Evolutionary conservation across 768 basidiomycete species (phyloP), one percentile per base, ranked within the genome.

Genomic region (Trametes gibbosa): DNA sequence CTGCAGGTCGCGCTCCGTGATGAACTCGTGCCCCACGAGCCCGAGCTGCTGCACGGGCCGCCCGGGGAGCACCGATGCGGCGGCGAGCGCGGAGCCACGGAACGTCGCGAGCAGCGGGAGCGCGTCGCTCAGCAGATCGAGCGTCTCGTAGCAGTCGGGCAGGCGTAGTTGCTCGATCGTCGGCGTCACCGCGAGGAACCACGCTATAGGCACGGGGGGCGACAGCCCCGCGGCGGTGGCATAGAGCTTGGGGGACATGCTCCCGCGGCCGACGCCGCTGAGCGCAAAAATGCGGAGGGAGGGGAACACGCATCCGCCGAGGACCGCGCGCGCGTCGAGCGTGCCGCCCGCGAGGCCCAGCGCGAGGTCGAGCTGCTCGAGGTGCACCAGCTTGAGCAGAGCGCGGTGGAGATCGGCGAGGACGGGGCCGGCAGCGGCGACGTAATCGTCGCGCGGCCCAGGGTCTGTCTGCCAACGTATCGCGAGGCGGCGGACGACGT

Each of bases 61-160:
- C 19, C 84, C 84, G 5, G 85, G 86, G 52, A 87, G 78, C 47
- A 87, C 65, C 17, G 75, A 71, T 47, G 84, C 84, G 2, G 85
- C 85, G n/a, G 81, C 76, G 66, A 77, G 76, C 56, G 84, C 78
- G 34, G 79, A 77, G 58, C 86, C 86, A 55, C 84, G 82, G 77
- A 86, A 87, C 51, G 77, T 77, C 13, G 75, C 64, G 23, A 89
- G 77, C 47, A 61, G 62, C 5, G 82, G 81, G 19, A 87, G 73
- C 52, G 80, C 78, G 55, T 66, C 55, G n/a, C 76, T 65, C 7
- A 75, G 71, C 27, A 84, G 72, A 52, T 66, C 59, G 27, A 85
- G 72, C 8, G 74, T 66, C 34, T 75, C 65, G 58, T 57, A 81
- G 73, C 69, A 83, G 76, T 59, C 70, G 25, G 77, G 74, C 32